These are phyloP conservation scores for Cadophora malorum DNA, from an alignment of 2,329 filamentous ascomycete genomes.

Conservation along the genomic window DNA sequence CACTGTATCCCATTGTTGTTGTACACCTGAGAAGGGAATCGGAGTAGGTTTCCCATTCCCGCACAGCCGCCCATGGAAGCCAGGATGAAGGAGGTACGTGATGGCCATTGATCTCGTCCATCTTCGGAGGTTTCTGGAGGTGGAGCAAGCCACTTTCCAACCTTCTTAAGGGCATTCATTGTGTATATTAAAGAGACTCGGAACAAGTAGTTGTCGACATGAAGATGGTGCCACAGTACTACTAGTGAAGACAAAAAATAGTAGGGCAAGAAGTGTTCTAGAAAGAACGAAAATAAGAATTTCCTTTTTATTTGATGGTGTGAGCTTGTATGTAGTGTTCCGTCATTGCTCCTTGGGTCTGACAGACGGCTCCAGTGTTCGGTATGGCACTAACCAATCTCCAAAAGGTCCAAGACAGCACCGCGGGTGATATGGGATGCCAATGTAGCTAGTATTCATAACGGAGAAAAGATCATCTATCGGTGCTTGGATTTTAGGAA, in stretches of 20 bases:
- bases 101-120: conserved; percentile 20
- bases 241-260: too few relatives aligned
- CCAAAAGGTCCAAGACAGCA: not conserved
- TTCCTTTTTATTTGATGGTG: not conserved
- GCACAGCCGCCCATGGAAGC: conserved; percentile 17
- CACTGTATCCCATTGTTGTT: conserved; percentile 17
- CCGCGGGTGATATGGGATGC: not conserved
- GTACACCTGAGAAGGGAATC: conserved; percentile 16
- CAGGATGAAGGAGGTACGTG: conserved; percentile 14
- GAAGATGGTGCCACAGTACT: not conserved
- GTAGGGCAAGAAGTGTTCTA: too few relatives aligned
- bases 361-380: not conserved
- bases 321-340: not conserved
- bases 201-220: not conserved
- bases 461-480: not conserved
- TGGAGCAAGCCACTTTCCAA: conserved; percentile 15
- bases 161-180: conserved; percentile 15
- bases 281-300: not conserved
- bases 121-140: conserved; percentile 9
- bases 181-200: not conserved
- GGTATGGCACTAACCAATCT: not conserved
- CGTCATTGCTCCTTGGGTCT: not conserved
- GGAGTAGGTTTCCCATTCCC: conserved; percentile 20
- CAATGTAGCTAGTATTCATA: not conserved
- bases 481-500: not conserved